Evolutionary conservation across 2,329 filamentous ascomycete genomes (phyloP).

Genomic region (Xylaria sp.): DNA sequence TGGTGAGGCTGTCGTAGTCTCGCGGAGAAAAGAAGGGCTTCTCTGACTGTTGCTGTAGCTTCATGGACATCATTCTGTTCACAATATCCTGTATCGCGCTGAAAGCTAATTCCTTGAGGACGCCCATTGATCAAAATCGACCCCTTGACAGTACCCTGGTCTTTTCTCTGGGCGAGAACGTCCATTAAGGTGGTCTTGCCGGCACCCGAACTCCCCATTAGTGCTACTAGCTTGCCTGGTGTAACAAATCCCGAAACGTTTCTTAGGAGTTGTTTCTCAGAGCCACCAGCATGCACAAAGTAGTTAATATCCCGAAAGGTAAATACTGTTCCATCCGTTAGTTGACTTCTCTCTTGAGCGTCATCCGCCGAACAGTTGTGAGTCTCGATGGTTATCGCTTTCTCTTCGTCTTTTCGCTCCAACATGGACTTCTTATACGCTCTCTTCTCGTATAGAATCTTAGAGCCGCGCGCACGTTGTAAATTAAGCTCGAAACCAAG

Average conservation of each 20-base stretch:
- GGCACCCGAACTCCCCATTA: conserved; percentile 71
- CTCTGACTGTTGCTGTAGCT: conserved; percentile 72
- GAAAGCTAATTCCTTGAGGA: conserved; percentile 78
- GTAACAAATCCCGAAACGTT: conserved; percentile 87
- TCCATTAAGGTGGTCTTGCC: conserved; percentile 50
- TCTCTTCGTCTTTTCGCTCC: conserved; percentile 46
- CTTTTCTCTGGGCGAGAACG: conserved; percentile 65
- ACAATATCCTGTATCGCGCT: conserved; percentile 78
- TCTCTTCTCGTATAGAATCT: conserved; percentile 21
- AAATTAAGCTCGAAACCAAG: conserved; percentile 61
- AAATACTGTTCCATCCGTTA: conserved; percentile 70
- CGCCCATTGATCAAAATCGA: conserved; percentile 83
- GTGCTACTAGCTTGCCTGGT: conserved; percentile 80
- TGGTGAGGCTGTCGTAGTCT: conserved; percentile 70
- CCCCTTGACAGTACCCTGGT: conserved; percentile 80
- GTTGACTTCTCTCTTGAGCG: conserved; percentile 57
- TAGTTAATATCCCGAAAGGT: conserved; percentile 65
- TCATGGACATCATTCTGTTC: conserved; percentile 76
- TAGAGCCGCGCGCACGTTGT: conserved; percentile 66
- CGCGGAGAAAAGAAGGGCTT: conserved; percentile 74
- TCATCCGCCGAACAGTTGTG: too few species aligned
- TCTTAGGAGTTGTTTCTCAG: conserved; percentile 76
- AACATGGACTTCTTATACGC: conserved; percentile 17
- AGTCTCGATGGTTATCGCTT: conserved; percentile 42
- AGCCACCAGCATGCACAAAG: conserved; percentile 65